A percentile compares a stretch with the other conserved stretches of the same genome.
Conservation (phyloP, 371 early-diverging fungal genomes). For the Nematocida parisii region DNA sequence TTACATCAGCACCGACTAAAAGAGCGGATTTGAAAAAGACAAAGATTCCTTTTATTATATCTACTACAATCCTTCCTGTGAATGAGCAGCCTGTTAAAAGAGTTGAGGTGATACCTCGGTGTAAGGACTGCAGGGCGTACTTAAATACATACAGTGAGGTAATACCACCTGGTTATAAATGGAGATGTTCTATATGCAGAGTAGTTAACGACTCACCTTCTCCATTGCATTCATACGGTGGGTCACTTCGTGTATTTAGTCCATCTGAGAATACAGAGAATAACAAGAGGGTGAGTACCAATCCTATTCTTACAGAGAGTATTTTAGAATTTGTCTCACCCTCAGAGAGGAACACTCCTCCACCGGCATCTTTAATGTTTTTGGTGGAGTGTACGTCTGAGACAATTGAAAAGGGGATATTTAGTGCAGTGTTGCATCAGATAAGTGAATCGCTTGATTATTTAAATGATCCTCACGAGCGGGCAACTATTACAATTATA, state of each 20-base stretch:
- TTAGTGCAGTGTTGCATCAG: conserved; percentile 4
- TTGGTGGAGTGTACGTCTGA: conserved; percentile 54
- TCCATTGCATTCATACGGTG: conserved; percentile 59
- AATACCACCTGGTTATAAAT: conserved; percentile 69
- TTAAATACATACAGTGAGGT: conserved; percentile 69
- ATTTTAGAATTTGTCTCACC: conserved; percentile 63
- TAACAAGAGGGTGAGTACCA: conserved; percentile 48
- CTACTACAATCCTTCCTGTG: conserved; percentile 46
- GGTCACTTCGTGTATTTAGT: conserved; percentile 20
- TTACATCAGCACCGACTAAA: conserved; percentile 58
- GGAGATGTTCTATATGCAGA: conserved; percentile 69
- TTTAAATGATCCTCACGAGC: conserved; percentile 43
- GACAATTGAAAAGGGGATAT: conserved; percentile 40
- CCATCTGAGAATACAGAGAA: conserved; percentile 63
- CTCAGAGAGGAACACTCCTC: conserved; percentile 53
- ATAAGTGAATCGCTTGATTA: conserved; percentile 8
- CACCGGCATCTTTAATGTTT: conserved; percentile 57
- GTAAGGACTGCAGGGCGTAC: conserved; percentile 68
- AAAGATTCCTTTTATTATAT: conserved; percentile 64
- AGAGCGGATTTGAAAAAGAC: conserved; percentile 51
- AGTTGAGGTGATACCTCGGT: conserved; percentile 58
- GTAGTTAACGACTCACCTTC: conserved; percentile 57
- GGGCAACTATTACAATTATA: conserved; percentile 29
- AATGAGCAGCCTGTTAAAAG: conserved; percentile 35
- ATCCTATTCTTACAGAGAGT: conserved; percentile 49